A percentile compares a stretch with the other conserved stretches of the same genome.
Evolutionary conservation across 441 rosid genomes (phyloP).

Genomic region (Lepidium campestre): DNA sequence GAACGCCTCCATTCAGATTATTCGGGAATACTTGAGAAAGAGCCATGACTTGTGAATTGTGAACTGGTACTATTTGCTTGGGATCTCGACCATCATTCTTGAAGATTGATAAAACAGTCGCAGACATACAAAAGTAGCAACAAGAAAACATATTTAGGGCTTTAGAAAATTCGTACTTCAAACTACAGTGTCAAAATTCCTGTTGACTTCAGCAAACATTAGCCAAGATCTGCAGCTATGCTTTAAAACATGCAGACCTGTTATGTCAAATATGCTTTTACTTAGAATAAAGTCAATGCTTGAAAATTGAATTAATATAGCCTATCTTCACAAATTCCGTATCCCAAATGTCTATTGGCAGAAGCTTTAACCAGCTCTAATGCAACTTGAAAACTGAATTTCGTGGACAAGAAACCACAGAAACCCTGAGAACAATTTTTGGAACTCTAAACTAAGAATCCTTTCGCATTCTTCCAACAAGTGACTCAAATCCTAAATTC

Average conservation of each 20-base stretch:
- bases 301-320: not conserved
- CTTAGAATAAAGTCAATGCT: not conserved
- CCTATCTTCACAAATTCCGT: not conserved
- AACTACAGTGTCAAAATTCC: slow-evolving; percentile 5
- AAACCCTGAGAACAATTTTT: not conserved
- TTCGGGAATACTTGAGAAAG: slow-evolving; percentile 85
- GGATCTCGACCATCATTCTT: slow-evolving; percentile 77
- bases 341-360: not conserved
- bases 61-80: slow-evolving; percentile 60
- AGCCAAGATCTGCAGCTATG: slow-evolving; percentile 6
- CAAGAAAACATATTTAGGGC: slow-evolving; percentile 22
- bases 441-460: slow-evolving; percentile 6
- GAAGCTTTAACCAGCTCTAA: not conserved
- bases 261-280: not conserved
- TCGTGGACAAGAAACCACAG: slow-evolving; percentile 9
- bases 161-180: slow-evolving; percentile 17
- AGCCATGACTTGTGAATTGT: slow-evolving; percentile 82
- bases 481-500: not conserved
- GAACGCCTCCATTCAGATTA: slow-evolving; percentile 65
- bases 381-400: slow-evolving; percentile 3
- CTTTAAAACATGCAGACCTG: not conserved
- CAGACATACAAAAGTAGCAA: slow-evolving; percentile 27
- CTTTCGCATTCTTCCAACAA: not conserved
- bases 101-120: slow-evolving; percentile 25
- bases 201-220: not conserved